Evolutionary conservation across 1,284 basidiomycete genomes (phyloP).

Genomic region (Rhodotorula sp.): DNA sequence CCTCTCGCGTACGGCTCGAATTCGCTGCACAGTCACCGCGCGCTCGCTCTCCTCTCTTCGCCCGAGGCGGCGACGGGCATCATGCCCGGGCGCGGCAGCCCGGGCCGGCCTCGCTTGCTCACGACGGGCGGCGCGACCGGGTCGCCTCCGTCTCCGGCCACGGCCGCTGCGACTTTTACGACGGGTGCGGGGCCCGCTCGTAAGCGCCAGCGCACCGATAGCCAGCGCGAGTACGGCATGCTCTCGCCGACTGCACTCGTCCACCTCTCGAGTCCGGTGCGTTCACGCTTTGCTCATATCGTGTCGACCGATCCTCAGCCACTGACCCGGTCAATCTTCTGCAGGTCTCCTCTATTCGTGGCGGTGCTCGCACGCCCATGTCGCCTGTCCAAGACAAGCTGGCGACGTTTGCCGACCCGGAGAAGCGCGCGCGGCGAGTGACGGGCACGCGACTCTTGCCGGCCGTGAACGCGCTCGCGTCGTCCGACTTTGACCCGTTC

Average conservation of each 20-base stretch:
- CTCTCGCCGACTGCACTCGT: conserved; percentile 30
- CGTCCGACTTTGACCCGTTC: conserved; percentile 30
- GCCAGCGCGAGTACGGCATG: conserved; percentile 29
- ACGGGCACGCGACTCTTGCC: conserved; percentile 27
- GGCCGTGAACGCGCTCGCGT: conserved; percentile 37
- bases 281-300: not conserved
- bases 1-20: conserved; percentile 37
- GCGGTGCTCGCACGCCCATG: conserved; percentile 32
- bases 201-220: conserved; percentile 26
- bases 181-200: conserved; percentile 21
- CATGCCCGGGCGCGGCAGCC: conserved; percentile 33
- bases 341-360: conserved; percentile 36
- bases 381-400: conserved; percentile 31
- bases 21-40: conserved; percentile 27
- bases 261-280: conserved; percentile 40
- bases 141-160: not conserved
- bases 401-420: conserved; percentile 27
- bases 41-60: conserved; percentile 42
- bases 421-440: conserved; percentile 32
- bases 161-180: conserved; percentile 30
- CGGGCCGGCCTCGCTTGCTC: not conserved
- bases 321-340: conserved; percentile 1
- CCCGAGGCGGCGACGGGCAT: conserved; percentile 41
- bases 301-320: too few species aligned
- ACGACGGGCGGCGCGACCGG: not conserved